Evolutionary conservation across 208 protist species (phyloP).

Genomic region (Trypanosoma vivax): DNA sequence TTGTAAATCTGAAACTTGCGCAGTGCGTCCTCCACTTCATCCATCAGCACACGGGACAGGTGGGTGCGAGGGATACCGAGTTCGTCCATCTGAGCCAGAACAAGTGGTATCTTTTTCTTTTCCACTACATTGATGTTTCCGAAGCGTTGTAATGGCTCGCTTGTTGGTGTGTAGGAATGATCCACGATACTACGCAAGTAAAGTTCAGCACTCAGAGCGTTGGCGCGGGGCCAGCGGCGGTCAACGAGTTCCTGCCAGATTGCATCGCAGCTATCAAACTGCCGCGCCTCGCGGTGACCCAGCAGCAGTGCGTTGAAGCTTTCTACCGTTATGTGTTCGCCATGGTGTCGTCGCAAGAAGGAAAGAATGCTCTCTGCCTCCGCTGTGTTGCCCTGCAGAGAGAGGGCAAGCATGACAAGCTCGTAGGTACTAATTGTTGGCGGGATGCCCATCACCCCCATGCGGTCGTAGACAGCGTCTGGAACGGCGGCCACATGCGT

Average conservation of each 20-base stretch:
- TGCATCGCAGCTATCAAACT: constrained; percentile 67
- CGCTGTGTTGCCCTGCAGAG: constrained; percentile 59
- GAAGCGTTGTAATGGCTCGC: constrained; percentile 61
- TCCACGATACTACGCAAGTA: constrained; percentile 86
- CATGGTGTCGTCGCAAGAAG: constrained; percentile 59
- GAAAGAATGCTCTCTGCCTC: constrained; percentile 74
- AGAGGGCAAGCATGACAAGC: constrained; percentile 53
- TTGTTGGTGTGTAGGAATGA: constrained; percentile 75
- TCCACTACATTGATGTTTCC: constrained; percentile 74
- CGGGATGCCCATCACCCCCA: constrained; percentile 55
- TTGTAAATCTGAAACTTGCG: constrained; percentile 75
- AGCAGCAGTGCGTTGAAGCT: constrained; percentile 78
- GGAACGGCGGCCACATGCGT: constrained; percentile 57
- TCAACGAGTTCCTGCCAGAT: constrained; percentile 83
- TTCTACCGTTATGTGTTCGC: constrained; percentile 48
- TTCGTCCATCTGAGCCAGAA: constrained; percentile 76
- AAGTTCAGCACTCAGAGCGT: constrained; percentile 58
- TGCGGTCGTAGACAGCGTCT: constrained; percentile 69
- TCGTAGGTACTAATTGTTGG: constrained; percentile 82
- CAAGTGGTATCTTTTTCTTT: constrained; percentile 85
- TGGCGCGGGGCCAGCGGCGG: constrained; percentile 73
- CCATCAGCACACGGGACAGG: constrained; percentile 69
- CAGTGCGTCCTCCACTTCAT: constrained; percentile 85
- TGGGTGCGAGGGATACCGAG: constrained; percentile 76
- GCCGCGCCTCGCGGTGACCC: constrained; percentile 62